phyloP scores from a whole-genome alignment of 2,329 filamentous ascomycete species.

The Colletotrichum siamense region DNA sequence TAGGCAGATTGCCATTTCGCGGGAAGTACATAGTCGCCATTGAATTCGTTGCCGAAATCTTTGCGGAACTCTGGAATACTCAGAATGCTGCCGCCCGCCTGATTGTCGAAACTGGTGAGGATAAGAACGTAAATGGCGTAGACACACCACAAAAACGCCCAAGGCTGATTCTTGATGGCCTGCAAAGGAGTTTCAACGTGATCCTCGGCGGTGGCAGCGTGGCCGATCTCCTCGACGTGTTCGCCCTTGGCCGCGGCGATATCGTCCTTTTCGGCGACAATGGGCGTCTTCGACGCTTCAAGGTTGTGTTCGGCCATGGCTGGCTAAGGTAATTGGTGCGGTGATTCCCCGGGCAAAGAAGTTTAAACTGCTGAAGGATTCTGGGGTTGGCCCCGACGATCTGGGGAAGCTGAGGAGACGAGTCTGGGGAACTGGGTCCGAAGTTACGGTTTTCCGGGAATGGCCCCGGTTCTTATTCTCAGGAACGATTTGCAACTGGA shows the following conservation, averaged over 20 bases:
- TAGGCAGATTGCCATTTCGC: slow-evolving; percentile 51
- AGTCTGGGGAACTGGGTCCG: slow-evolving; percentile 8
- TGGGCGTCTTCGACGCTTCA: not conserved
- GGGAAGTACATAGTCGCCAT: slow-evolving; percentile 42
- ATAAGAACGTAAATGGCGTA: slow-evolving; percentile 45
- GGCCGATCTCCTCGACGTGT: slow-evolving; percentile 9
- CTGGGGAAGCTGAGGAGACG: not conserved
- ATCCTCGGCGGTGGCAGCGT: slow-evolving; percentile 1
- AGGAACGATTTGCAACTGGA: not conserved
- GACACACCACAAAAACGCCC: slow-evolving; percentile 38
- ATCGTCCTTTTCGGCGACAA: slow-evolving; percentile 5
- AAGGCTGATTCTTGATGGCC: slow-evolving; percentile 30
- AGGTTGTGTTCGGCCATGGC: not conserved
- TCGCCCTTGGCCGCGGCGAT: slow-evolving; percentile 14
- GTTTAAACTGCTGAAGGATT: not conserved
- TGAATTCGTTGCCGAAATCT: slow-evolving; percentile 44
- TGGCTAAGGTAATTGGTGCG: not conserved
- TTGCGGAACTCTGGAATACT: slow-evolving; percentile 48
- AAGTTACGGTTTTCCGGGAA: not conserved
- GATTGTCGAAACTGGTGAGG: slow-evolving; percentile 46
- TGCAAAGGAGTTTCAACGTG: slow-evolving; percentile 16
- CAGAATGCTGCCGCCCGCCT: slow-evolving; percentile 44
- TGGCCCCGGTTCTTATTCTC: slow-evolving; percentile 10
- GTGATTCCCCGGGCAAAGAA: not conserved
- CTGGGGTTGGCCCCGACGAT: not conserved